Conservation (phyloP, 2,329 filamentous ascomycete genomes). For the Colletotrichum sp. region DNA sequence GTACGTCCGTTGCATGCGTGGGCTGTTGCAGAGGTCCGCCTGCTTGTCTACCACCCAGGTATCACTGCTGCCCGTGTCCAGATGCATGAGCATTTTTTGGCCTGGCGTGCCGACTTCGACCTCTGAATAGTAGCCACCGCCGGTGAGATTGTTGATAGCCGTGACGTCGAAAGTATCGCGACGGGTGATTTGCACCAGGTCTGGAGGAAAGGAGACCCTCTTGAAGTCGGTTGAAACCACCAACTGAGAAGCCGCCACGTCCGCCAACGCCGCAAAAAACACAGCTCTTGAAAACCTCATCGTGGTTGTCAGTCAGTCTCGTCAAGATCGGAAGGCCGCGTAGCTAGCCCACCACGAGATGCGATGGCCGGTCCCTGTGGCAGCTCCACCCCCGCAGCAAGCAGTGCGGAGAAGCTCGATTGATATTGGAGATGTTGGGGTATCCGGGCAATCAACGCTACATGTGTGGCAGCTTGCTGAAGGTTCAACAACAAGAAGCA, state of each 20-base stretch:
- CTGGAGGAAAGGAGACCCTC: not conserved
- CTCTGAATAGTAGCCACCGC: slow-evolving; percentile 68
- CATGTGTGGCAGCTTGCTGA: not conserved
- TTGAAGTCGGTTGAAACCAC: slow-evolving; percentile 11
- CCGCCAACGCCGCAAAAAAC: not conserved
- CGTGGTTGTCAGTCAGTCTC: not conserved
- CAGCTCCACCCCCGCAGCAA: not conserved
- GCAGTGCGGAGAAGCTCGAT: slow-evolving; percentile 3
- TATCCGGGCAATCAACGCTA: not conserved
- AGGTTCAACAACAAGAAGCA: not conserved
- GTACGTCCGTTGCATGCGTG: not conserved
- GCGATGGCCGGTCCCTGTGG: not conserved
- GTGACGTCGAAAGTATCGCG: slow-evolving; percentile 35
- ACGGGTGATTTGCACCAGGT: slow-evolving; percentile 9
- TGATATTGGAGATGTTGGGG: not conserved
- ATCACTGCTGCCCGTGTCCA: slow-evolving; percentile 75
- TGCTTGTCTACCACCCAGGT: slow-evolving; percentile 56
- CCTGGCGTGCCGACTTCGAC: slow-evolving; percentile 66
- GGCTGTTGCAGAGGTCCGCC: slow-evolving; percentile 12
- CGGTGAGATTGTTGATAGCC: slow-evolving; percentile 57
- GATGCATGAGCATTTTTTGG: slow-evolving; percentile 60
- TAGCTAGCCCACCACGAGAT: not conserved
- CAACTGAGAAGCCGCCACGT: not conserved
- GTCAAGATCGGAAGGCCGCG: not conserved
- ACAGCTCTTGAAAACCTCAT: not conserved